Percentiles rank a stretch among this genome's conserved stretches.
Conservation (phyloP, 2,329 filamentous ascomycete species). For the Epichloe amarillans region DNA sequence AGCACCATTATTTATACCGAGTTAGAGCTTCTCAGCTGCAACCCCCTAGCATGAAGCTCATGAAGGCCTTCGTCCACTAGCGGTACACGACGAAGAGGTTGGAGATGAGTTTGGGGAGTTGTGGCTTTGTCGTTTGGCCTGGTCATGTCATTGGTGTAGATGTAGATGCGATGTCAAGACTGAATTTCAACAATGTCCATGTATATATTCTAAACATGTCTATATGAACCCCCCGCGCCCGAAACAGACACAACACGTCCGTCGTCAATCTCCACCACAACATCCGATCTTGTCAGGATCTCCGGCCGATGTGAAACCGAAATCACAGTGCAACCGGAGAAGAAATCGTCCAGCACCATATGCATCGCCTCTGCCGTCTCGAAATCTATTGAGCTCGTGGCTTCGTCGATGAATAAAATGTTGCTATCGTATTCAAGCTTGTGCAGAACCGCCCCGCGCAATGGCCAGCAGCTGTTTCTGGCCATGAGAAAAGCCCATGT, state of each 20-base stretch:
- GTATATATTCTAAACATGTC: too few relatives aligned
- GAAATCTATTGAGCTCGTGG: background rate
- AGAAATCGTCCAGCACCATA: background rate
- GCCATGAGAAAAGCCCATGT: constrained; percentile 7
- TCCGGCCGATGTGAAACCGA: background rate
- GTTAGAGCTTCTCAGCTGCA: too few relatives aligned
- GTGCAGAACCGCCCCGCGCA: constrained; percentile 5
- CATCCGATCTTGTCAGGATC: background rate
- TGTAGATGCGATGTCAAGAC: too few relatives aligned
- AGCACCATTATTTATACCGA: too few relatives aligned
- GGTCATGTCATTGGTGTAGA: too few relatives aligned
- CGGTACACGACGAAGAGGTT: too few relatives aligned
- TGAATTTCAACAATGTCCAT: too few relatives aligned
- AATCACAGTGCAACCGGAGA: background rate
- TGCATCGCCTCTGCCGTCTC: constrained; percentile 1
- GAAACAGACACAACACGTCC: background rate
- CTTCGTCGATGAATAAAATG: background rate
- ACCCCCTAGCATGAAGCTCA: too few relatives aligned
- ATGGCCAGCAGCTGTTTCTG: constrained; percentile 10
- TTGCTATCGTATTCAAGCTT: background rate
- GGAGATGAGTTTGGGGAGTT: too few relatives aligned
- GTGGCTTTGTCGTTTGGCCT: too few relatives aligned
- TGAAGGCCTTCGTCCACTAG: too few relatives aligned
- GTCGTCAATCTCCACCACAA: background rate
- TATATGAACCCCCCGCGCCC: too few relatives aligned